A percentile compares a stretch with the other conserved stretches of the same genome.
Evolutionary conservation across 2,329 filamentous ascomycete genomes (phyloP).

Genomic region (Cladophialophora psammophila): DNA sequence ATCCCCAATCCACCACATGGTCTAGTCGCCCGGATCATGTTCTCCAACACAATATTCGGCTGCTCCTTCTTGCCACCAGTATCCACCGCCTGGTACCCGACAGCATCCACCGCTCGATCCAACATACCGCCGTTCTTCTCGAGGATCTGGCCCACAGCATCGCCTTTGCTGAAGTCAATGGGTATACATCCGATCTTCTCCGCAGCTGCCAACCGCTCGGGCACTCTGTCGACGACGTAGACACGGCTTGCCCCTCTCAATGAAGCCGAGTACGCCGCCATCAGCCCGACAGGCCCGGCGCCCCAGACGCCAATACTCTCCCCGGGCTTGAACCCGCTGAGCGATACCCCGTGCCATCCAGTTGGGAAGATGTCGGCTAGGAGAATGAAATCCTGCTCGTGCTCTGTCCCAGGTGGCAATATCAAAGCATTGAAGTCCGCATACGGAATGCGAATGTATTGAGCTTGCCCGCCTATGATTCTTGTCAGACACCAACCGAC

Average conservation of each 20-base stretch:
- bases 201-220: slow-evolving; percentile 64
- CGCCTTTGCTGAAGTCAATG: slow-evolving; percentile 67
- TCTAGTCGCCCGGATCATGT: slow-evolving; percentile 68
- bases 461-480: slow-evolving; percentile 63
- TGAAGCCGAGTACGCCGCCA: slow-evolving; percentile 69
- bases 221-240: slow-evolving; percentile 68
- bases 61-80: slow-evolving; percentile 65
- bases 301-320: slow-evolving; percentile 70
- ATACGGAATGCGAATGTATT: slow-evolving; percentile 70
- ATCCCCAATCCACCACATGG: slow-evolving; percentile 69
- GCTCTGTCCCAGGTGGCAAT: slow-evolving; percentile 66
- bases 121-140: slow-evolving; percentile 67
- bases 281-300: slow-evolving; percentile 68
- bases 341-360: slow-evolving; percentile 49
- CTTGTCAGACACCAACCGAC: slow-evolving; percentile 42
- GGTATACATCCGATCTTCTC: slow-evolving; percentile 67
- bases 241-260: slow-evolving; percentile 67
- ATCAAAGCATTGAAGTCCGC: slow-evolving; percentile 72
- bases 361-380: slow-evolving; percentile 55
- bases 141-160: slow-evolving; percentile 68
- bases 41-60: slow-evolving; percentile 69
- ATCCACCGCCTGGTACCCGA: slow-evolving; percentile 69
- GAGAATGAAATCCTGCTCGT: slow-evolving; percentile 67
- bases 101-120: slow-evolving; percentile 69
- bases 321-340: slow-evolving; percentile 50